Percentiles rank a stretch among this genome's conserved stretches.
Evolutionary conservation across 1,139 yeast species (phyloP).

Genomic region (Suhomyces bokatorum): DNA sequence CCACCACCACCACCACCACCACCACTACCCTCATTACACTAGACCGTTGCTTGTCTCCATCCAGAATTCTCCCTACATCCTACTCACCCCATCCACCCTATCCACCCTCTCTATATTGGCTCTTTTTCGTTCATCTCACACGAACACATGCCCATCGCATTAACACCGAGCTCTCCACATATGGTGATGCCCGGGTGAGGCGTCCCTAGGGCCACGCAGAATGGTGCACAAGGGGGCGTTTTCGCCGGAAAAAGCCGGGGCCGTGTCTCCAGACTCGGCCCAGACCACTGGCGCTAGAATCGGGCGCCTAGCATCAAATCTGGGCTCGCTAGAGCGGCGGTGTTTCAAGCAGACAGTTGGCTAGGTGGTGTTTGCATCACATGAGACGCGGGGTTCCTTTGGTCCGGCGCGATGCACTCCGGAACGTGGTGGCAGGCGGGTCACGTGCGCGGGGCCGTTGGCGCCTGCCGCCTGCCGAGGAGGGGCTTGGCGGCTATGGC

Average conservation of each 20-base stretch:
- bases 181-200: not conserved
- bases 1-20: no score
- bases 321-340: no score
- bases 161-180: not conserved
- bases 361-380: not conserved
- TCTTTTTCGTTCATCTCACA: no score
- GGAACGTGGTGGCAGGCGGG: not conserved
- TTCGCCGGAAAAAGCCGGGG: not conserved
- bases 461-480: not conserved
- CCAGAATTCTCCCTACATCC: no score
- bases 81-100: no score
- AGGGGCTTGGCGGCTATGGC: not conserved
- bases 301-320: no score
- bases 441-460: not conserved
- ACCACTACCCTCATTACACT: no score
- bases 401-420: conserved; percentile 1
- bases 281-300: no score
- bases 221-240: not conserved
- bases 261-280: no score
- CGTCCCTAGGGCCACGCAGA: not conserved
- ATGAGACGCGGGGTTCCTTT: not conserved
- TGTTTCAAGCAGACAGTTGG: not conserved
- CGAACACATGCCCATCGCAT: not conserved
- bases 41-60: no score
- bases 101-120: no score